phyloP scores from a whole-genome alignment of 805 yeast genomes.

The Starmerella sp. region DNA sequence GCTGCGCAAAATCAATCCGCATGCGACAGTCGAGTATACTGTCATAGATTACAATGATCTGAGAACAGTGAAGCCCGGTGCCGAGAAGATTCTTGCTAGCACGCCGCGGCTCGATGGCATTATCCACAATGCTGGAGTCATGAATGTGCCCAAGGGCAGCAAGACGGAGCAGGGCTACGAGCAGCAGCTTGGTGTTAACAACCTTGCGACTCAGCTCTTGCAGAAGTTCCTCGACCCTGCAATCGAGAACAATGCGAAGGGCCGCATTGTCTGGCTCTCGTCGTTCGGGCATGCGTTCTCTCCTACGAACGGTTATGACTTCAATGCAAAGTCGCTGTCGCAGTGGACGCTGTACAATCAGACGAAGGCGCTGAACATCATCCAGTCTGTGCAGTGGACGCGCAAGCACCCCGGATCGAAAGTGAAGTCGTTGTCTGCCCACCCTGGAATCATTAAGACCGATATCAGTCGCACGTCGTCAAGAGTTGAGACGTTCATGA shows the following conservation, averaged over 20 bases:
- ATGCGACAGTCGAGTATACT: conserved; percentile 17
- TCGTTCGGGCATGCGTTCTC: conserved; percentile 31
- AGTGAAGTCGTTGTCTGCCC: conserved; percentile 30
- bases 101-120: conserved; percentile 18
- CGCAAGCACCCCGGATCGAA: conserved; percentile 26
- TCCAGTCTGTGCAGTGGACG: conserved; percentile 32
- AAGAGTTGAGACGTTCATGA: background rate
- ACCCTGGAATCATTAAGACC: conserved; percentile 35
- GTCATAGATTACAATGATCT: conserved; percentile 23
- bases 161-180: conserved; percentile 38
- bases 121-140: conserved; percentile 24
- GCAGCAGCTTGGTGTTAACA: conserved; percentile 38
- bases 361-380: conserved; percentile 35
- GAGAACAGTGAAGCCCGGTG: conserved; percentile 20
- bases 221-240: conserved; percentile 31
- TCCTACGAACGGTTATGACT: conserved; percentile 30
- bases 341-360: conserved; percentile 31
- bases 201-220: conserved; percentile 37
- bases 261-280: conserved; percentile 38
- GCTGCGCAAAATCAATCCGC: conserved; percentile 24
- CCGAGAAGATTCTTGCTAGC: conserved; percentile 8
- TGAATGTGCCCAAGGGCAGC: conserved; percentile 29
- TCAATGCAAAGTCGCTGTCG: conserved; percentile 9
- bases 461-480: conserved; percentile 29
- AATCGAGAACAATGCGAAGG: conserved; percentile 29